These are phyloP conservation scores for Euryodendron excelsum DNA, from an alignment of 148 eudicot genomes.

Conservation along the genomic window DNA sequence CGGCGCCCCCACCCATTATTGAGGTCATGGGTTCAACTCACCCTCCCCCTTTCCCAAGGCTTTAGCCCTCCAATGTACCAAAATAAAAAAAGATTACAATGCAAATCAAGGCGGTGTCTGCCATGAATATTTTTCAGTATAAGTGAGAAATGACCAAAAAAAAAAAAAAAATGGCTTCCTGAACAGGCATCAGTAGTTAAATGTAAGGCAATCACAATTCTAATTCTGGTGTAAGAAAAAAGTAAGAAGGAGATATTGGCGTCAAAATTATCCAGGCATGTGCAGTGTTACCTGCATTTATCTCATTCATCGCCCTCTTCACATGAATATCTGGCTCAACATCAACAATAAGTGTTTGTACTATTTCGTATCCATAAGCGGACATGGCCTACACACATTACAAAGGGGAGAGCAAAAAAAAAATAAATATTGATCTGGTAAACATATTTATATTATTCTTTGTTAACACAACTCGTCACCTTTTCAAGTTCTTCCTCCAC, in stretches of 20 bases:
- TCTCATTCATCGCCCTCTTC: constrained; percentile 59
- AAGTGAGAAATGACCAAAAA: background rate
- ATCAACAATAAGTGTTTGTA: constrained; percentile 57
- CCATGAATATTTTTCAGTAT: background rate
- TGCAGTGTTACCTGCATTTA: constrained; percentile 42
- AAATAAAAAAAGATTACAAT: no score
- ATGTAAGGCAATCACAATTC: background rate
- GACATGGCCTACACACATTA: constrained; percentile 46
- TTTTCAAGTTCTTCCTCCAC: constrained; percentile 48
- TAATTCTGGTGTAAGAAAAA: background rate
- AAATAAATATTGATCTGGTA: constrained; percentile 5
- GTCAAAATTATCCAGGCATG: background rate
- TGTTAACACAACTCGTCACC: constrained; percentile 2
- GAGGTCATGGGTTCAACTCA: no score
- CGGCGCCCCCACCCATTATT: no score
- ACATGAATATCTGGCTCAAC: constrained; percentile 56
- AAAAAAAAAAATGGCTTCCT: background rate
- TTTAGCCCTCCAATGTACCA: no score
- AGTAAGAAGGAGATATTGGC: background rate
- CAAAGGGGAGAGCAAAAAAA: background rate
- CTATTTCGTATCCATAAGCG: constrained; percentile 53
- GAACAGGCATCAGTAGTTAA: background rate
- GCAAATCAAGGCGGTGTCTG: background rate
- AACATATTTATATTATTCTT: background rate
- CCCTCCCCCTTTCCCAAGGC: no score